Conservation (phyloP, 2,329 filamentous ascomycete species). For the Neoscytalidium dimidiatum region DNA sequence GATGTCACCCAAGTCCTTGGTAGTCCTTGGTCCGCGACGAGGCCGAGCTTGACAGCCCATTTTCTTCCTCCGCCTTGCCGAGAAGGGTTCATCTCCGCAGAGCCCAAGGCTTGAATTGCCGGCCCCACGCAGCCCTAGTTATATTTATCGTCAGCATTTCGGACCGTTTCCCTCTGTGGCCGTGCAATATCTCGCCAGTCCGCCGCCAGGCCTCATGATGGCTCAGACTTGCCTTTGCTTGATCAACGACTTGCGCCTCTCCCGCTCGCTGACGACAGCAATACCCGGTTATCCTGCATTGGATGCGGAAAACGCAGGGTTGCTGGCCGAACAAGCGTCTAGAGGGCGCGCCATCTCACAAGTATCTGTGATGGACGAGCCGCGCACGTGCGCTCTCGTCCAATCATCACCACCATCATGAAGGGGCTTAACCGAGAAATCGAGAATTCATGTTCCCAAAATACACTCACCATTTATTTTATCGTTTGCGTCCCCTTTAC, state of each 20-base stretch:
- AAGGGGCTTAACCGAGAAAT: not conserved
- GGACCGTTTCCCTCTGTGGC: slow-evolving; percentile 5
- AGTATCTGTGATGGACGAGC: slow-evolving; percentile 13
- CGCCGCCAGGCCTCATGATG: slow-evolving; percentile 13
- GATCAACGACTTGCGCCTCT: slow-evolving; percentile 20
- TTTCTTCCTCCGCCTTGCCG: slow-evolving; percentile 4
- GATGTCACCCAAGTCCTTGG: not conserved
- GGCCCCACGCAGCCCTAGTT: slow-evolving; percentile 6
- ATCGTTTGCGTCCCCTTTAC: slow-evolving; percentile 51
- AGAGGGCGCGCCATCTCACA: slow-evolving; percentile 10
- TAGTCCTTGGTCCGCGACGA: slow-evolving; percentile 6
- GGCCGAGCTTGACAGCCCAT: slow-evolving; percentile 1
- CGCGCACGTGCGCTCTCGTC: not conserved
- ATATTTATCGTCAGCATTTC: slow-evolving; percentile 18
- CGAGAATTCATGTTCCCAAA: not conserved
- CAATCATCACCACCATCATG: slow-evolving; percentile 20
- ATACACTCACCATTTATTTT: slow-evolving; percentile 32
- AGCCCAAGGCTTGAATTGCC: slow-evolving; percentile 6
- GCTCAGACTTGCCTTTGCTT: slow-evolving; percentile 23
- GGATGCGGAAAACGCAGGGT: slow-evolving; percentile 14
- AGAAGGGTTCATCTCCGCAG: slow-evolving; percentile 19
- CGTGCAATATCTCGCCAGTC: slow-evolving; percentile 6
- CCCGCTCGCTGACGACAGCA: slow-evolving; percentile 10
- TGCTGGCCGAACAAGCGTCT: not conserved
- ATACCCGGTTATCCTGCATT: slow-evolving; percentile 14